A percentile compares a stretch with the other conserved stretches of the same genome.
These are phyloP conservation scores for Avena eriantha DNA, from an alignment of 176 grass and related monocot species.

Conservation along the genomic window DNA sequence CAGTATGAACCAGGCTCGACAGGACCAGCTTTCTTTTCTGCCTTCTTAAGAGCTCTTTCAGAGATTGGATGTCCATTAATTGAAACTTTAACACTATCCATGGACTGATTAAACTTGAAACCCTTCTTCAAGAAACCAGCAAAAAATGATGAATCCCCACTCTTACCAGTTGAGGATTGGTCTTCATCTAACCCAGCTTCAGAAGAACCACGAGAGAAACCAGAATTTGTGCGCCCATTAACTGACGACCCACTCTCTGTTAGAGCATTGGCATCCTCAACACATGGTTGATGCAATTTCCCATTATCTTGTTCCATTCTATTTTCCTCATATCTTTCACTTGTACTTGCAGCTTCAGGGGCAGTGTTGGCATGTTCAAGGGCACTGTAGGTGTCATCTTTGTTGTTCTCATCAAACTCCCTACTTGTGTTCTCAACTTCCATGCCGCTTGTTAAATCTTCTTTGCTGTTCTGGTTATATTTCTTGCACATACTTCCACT, in stretches of 20 bases:
- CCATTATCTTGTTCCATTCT: slow-evolving; percentile 42
- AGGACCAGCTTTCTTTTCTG: slow-evolving; percentile 90
- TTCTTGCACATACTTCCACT: slow-evolving; percentile 36
- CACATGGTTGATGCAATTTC: slow-evolving; percentile 37
- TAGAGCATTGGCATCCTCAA: slow-evolving; percentile 49
- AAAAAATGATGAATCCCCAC: slow-evolving; percentile 80
- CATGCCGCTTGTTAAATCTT: slow-evolving; percentile 17
- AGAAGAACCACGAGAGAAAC: slow-evolving; percentile 68
- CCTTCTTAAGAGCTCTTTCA: slow-evolving; percentile 83
- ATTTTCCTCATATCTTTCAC: slow-evolving; percentile 36
- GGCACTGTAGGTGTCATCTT: slow-evolving; percentile 33
- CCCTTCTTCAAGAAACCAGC: slow-evolving; percentile 79
- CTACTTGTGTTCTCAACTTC: slow-evolving; percentile 28
- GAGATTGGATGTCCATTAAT: slow-evolving; percentile 92
- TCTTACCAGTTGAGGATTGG: slow-evolving; percentile 61
- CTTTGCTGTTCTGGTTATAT: slow-evolving; percentile 29
- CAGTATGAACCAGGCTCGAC: slow-evolving; percentile 91
- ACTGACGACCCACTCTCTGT: slow-evolving; percentile 65
- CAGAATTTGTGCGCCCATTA: slow-evolving; percentile 63
- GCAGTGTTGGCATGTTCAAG: slow-evolving; percentile 29
- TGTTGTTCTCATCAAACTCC: slow-evolving; percentile 24
- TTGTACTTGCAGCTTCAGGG: slow-evolving; percentile 43
- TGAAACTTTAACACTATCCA: slow-evolving; percentile 72
- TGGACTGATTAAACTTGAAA: slow-evolving; percentile 74
- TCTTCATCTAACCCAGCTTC: slow-evolving; percentile 74